Evolutionary conservation across 1,284 basidiomycete species (phyloP).

Genomic region (Apiotrichum akiyoshidainum): DNA sequence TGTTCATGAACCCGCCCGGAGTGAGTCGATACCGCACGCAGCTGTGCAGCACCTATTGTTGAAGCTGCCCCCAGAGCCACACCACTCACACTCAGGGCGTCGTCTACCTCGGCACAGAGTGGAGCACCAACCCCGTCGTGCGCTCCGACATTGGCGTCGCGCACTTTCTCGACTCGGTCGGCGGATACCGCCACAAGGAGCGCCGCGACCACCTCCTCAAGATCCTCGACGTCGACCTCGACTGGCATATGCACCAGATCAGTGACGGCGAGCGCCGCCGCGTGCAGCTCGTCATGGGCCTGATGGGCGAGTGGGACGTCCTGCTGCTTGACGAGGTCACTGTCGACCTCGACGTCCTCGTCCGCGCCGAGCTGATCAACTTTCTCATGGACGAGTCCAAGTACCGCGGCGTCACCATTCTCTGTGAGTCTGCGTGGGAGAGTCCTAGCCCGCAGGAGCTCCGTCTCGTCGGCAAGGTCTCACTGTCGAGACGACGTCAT

Average conservation of each 20-base stretch:
- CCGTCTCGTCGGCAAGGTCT: no score
- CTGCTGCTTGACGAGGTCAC: constrained; percentile 95
- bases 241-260: constrained; percentile 69
- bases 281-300: constrained; percentile 93
- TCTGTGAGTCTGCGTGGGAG: constrained; percentile 79
- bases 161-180: constrained; percentile 88
- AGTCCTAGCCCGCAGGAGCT: no score
- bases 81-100: constrained; percentile 57
- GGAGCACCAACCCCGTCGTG: constrained; percentile 95
- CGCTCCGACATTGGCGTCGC: constrained; percentile 84
- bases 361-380: constrained; percentile 81
- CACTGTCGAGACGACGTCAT: no score
- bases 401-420: constrained; percentile 76
- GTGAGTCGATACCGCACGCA: constrained; percentile 29
- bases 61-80: no score
- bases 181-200: constrained; percentile 89
- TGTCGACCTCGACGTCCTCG: constrained; percentile 96
- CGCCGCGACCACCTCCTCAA: constrained; percentile 80
- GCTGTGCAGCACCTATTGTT: neutral
- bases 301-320: constrained; percentile 94
- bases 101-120: constrained; percentile 88
- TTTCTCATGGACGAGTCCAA: constrained; percentile 85
- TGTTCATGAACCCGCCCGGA: constrained; percentile 63
- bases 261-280: constrained; percentile 92
- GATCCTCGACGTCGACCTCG: constrained; percentile 89